Base-by-base conservation (phyloP, 805 yeast species). In the Yarrowia keelungensis region DNA sequence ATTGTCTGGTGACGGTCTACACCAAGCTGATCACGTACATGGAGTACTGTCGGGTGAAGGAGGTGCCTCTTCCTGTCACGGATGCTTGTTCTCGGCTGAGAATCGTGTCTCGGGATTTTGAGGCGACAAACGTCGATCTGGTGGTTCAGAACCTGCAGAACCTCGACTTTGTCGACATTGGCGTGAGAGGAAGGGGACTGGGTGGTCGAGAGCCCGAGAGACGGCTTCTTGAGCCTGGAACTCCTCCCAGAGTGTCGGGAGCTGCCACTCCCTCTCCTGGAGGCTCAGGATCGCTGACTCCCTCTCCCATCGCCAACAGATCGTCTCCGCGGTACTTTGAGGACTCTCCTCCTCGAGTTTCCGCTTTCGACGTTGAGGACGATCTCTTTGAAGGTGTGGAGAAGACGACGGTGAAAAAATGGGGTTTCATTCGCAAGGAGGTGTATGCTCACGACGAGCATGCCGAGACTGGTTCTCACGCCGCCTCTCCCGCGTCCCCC, bases 361-460 rank as follows among this genome's bases (percentile, higher is more conserved):
- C 67, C 2, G 54, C 67, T 7, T 62, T 62, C 16, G 53, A 64
- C n/a, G 58, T 41, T 15, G 59, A 62, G 19, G 64, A 69, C 36
- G 74, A 73, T 53, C 69, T 74, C 16, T 41, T 62, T 50, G 62
- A 41, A 35, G 47, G 51, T 11, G 35, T 26, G 43, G 45, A 49
- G 11, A 42, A 41, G 15, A 19, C 43, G 11, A 53, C 61, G 8
- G 61, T 39, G 14, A 46, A 45, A 42, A 59, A 45, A 50, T 59
- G 50, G 54, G 42, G 69, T 32, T 38, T 50, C n/a, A 5, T 62
- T 8, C 43, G 56, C 15, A 47, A 47, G 14, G 56, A 62, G 39
- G 47, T 62, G 22, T 43, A 43, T n/a, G 32, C 65, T 11, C 65
- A 43, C 15, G 65, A 59, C 16, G 65, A 59, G 50, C 38, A 19